Base-by-base conservation (phyloP, 2,329 filamentous ascomycete species). In the Aspergillus tanneri region DNA sequence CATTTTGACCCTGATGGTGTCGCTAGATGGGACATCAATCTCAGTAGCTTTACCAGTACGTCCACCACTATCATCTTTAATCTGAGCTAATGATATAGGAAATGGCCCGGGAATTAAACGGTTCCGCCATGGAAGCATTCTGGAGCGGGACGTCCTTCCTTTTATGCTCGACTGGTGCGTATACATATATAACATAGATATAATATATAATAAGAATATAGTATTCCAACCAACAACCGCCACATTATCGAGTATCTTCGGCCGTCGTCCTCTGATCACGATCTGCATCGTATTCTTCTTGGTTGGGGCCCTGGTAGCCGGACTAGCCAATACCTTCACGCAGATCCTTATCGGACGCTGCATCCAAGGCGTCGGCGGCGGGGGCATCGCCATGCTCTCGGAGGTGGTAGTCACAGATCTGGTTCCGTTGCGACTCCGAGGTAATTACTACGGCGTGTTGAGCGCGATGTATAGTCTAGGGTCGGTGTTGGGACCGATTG, bases 111-210 rank as follows among this genome's bases (percentile, higher is more conserved):
- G 75, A 75, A 16, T 70, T 84, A 5, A 55, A 72, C 22, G 79
- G 80, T 35, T 75, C 73, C 0, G 79, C 78, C 2, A 77, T 83
- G 24, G 74, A 87, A 66, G 82, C 83, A 0, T 87, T 88, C 64
- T 88, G 84, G 85, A 78, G 80, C n/a, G 85, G 84, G 2, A 87
- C 84, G 3, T 81, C 80, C 14, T 88, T 86, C 60, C 73, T 88
- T 3, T 72, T 88, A 1, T 80, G 81, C 7, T 81, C 78, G 37
- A 83, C 85, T 0, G 78, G 58, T 60, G 47, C 9, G 22, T 14
- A 19, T 25, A 16, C 8, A n/a, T 18, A 7, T 18, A n/a, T n/a
- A n/a, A n/a, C n/a, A n/a, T n/a, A n/a, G n/a, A n/a, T n/a, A n/a
- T n/a, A n/a, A n/a, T n/a, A n/a, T n/a, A n/a, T n/a, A n/a, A n/a